These are phyloP conservation scores for Carex kokanica DNA, from an alignment of 176 grass and related monocot species.

Conservation along the genomic window DNA sequence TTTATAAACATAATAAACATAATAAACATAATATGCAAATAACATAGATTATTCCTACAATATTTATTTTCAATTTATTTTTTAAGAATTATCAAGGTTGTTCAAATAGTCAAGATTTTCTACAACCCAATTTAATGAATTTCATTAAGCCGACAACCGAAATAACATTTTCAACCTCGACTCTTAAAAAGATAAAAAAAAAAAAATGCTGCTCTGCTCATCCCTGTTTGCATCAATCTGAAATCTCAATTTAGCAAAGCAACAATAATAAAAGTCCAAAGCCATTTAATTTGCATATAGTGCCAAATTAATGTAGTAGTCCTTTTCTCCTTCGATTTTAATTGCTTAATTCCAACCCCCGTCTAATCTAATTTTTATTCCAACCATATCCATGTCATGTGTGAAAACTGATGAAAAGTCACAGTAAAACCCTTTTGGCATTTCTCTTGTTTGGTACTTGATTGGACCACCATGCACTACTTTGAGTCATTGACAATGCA, in stretches of 20 bases:
- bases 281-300: neutral
- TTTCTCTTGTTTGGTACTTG: neutral
- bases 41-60: too few species aligned
- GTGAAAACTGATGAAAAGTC: constrained; percentile 18
- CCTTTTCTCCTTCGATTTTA: neutral
- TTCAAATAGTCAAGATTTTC: too few species aligned
- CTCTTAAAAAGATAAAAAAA: neutral
- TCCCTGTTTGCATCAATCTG: neutral
- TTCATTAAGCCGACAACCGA: neutral
- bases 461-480: constrained; percentile 17
- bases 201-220: neutral
- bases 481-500: constrained; percentile 12
- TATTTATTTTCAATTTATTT: too few species aligned
- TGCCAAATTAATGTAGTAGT: neutral
- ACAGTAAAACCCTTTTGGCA: neutral
- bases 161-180: neutral
- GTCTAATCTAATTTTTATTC: constrained; percentile 15
- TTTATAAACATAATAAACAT: too few species aligned
- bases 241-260: neutral
- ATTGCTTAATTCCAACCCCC: neutral
- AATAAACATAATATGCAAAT: too few species aligned
- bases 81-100: too few species aligned
- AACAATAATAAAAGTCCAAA: constrained; percentile 10
- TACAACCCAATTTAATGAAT: neutral
- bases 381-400: neutral